Base-by-base conservation (phyloP, 2,329 filamentous ascomycete species). In the Diaporthe sp. region DNA sequence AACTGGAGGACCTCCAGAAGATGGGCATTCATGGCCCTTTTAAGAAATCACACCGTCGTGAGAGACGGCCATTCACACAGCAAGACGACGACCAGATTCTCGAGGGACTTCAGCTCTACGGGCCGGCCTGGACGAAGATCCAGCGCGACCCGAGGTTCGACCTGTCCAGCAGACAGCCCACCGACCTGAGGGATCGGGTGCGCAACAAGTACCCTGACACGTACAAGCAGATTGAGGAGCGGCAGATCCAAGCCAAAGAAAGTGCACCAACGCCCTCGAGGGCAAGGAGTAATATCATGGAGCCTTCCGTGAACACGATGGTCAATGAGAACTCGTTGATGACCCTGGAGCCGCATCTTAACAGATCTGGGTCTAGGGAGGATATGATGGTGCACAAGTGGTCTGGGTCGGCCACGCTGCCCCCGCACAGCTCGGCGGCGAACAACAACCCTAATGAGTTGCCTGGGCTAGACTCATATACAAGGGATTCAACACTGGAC, bases 81-180 rank as follows among this genome's bases (percentile, higher is more conserved):
- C 87, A 91, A 77, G 92, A 93, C 75, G 92, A 93, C 79, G 84
- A 84, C 42, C 89, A 92, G 77, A 93, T 93, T 60, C 84, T 92
- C 1, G 85, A 90, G 75, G 92, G 92, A 0, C 88, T 92, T 51
- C 84, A 90, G 53, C 80, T 86, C 5, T 92, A 92, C 79, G 91
- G 91, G 0, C 90, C 91, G 12, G 88, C 90, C 12, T 93, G 92
- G 91, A 92, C 91, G 71, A 90, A 89, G 81, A 93, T 93, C 28
- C 91, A 92, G 80, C 87, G 90, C 49, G 91, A 93, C 76, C 82
- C 88, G 19, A 85, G 85, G 39, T 92, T 91, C 81, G 85, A 90
- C 76, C 84, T 93, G n/a, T 87, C 88, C 6, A 89, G 82, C 75
- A 85, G 91, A 60, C 89, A 92, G 77, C 91, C 91, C 1, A 93